phyloP scores from a whole-genome alignment of 495 filamentous ascomycete genomes.

The Endocarpon pusillum region DNA sequence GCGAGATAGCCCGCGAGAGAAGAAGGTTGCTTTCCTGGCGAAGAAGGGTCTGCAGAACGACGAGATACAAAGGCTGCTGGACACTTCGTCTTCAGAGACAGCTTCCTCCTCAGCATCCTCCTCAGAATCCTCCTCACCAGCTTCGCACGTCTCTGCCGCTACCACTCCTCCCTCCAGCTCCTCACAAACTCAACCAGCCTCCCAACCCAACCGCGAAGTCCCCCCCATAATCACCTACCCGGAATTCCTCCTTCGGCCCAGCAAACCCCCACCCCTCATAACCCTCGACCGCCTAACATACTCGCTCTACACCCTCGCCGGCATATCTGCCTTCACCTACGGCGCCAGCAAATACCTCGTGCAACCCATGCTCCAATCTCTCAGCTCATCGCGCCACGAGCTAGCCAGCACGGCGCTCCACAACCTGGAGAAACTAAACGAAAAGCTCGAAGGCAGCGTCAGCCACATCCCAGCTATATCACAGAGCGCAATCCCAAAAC shows the following conservation, averaged over 20 bases:
- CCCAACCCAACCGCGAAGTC: conserved; percentile 28
- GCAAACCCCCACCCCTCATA: conserved; percentile 60
- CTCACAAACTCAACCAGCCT: conserved; percentile 1
- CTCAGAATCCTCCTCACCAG: conserved; percentile 4
- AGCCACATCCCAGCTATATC: conserved; percentile 38
- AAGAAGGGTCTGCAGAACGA: conserved; percentile 54
- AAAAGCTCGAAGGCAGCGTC: conserved; percentile 52
- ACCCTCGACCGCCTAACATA: conserved; percentile 57
- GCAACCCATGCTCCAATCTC: conserved; percentile 60
- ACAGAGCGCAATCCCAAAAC: conserved; percentile 9
- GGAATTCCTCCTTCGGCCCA: conserved; percentile 59
- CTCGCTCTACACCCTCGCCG: conserved; percentile 60
- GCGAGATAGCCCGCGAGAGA: conserved; percentile 45
- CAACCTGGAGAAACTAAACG: conserved; percentile 53
- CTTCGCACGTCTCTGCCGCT: neutral
- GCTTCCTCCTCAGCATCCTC: conserved; percentile 5
- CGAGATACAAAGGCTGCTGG: conserved; percentile 51
- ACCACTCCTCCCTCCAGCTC: conserved; percentile 1
- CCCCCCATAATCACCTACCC: conserved; percentile 96
- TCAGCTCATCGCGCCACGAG: conserved; percentile 64
- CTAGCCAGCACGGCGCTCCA: conserved; percentile 48
- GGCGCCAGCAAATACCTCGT: conserved; percentile 66
- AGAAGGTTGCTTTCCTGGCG: conserved; percentile 62
- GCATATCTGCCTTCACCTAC: conserved; percentile 56
- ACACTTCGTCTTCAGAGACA: conserved; percentile 1